Base-by-base conservation (phyloP, 2,329 filamentous ascomycete genomes). In the Drechmeria coniospora region DNA sequence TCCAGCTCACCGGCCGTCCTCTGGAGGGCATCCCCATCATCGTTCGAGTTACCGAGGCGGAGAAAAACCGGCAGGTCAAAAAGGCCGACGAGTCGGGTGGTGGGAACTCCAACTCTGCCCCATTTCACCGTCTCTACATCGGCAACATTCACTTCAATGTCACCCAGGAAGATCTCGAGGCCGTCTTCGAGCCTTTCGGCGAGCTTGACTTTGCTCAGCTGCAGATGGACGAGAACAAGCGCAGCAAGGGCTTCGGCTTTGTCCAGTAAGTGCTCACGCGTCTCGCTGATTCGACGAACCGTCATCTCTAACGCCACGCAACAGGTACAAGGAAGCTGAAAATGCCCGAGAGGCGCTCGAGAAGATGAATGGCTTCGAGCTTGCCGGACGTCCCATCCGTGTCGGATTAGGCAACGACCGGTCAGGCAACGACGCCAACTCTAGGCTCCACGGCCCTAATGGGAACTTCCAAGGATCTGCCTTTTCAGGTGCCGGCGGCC, bases 91-190 rank as follows among this genome's bases (percentile, higher is more conserved):
- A 68, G 28, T 66, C 68, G 39, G 74, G 67, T 39, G 63, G 59
- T 33, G 72, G 82, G 42, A 75, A 79, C 34, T 86, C 86, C 35
- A 86, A 86, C 50, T 79, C 81, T 35, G 78, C 92, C 33, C 90
- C 90, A 15, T 95, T 95, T 63, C 90, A 98, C 59, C 81, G 92
- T 42, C 78, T 98, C 34, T 98, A 95, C 55, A 87, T 98, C 42
- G 90, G 90, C 56, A 98, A 98, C 53, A 95, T 98, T 43, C 90
- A 98, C 63, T 98, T 98, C 68, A 94, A 84, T 53, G 92, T 98
- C 52, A 94, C 84, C 49, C 90, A 98, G 59, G 75, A 78, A 53
- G 92, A 98, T 57, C 65, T 98, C 40, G 79, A 87, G 64, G 84
- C 87, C 51, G 84, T 98, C 35, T 98, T 98, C 54, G 83, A 92